These are phyloP conservation scores for Puccinia triticina DNA, from an alignment of 1,284 basidiomycete species.

Conservation along the genomic window DNA sequence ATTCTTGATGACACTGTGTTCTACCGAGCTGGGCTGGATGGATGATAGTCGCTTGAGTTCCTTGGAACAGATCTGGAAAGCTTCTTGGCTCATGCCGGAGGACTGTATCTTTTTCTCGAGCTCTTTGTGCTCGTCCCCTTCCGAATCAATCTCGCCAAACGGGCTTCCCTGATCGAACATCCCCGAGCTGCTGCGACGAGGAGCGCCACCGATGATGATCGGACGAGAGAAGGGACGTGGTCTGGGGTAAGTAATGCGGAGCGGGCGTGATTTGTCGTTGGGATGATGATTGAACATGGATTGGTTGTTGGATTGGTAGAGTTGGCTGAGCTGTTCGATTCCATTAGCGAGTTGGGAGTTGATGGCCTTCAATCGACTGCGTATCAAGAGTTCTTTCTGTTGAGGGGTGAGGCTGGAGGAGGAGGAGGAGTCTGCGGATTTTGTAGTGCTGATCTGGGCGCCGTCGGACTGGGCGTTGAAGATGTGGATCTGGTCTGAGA, in stretches of 20 bases:
- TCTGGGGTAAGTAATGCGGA: neutral
- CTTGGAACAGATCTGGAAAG: slow-evolving; percentile 54
- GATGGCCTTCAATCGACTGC: slow-evolving; percentile 12
- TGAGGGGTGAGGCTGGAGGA: slow-evolving; percentile 23
- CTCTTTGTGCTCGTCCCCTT: slow-evolving; percentile 55
- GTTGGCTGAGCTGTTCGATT: slow-evolving; percentile 12
- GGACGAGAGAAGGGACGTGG: neutral
- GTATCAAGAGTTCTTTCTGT: slow-evolving; percentile 39
- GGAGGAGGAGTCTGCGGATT: neutral
- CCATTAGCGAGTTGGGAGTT: neutral
- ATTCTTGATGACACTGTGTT: slow-evolving; percentile 58
- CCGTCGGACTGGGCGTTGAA: slow-evolving; percentile 9
- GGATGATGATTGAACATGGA: neutral
- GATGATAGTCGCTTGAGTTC: slow-evolving; percentile 57
- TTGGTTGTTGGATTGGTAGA: neutral
- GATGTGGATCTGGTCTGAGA: slow-evolving; percentile 21
- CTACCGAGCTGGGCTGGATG: slow-evolving; percentile 56
- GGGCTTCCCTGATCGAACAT: slow-evolving; percentile 31
- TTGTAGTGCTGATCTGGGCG: neutral
- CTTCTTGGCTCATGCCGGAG: slow-evolving; percentile 55
- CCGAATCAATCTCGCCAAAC: neutral
- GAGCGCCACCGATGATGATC: neutral
- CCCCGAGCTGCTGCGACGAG: neutral
- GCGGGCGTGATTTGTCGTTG: neutral
- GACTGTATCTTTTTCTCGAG: slow-evolving; percentile 55